Base-by-base conservation (phyloP, 2,329 filamentous ascomycete species). In the Dothistroma septosporum region DNA sequence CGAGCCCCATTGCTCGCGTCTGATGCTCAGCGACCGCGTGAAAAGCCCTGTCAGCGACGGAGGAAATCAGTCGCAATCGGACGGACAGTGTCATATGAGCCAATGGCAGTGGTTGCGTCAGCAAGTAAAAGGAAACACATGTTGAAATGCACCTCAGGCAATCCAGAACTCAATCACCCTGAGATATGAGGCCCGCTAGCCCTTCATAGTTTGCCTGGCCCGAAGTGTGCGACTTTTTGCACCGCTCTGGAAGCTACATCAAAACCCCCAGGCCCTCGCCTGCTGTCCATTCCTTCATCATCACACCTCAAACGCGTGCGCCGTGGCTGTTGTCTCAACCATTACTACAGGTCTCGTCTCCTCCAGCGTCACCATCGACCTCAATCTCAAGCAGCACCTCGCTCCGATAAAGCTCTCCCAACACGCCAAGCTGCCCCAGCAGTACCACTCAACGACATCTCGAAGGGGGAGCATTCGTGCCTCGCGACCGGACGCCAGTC, bases 401-500 rank as follows among this genome's bases (percentile, higher is more conserved):
- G 31, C 50, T 53, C 50, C 22, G 24, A 35, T 53, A 31, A 31
- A 50, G 50, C 50, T 53, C 50, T 53, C 47, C 21, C 50, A 53
- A 53, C 50, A 35, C 28, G 50, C 50, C 50, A 53, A 53, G 50
- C 50, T 33, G 41, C 31, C 50, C 50, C 31, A 53, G 50, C 50
- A 53, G 50, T 53, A 53, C 50, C 50, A 53, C 50, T 53, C 50
- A 53, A 53, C 50, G 14, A 44, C 41, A 44, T 44, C 14, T 44
- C 41, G 8, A n/a, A n/a, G 41, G 41, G 50, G n/a, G 16, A 32
- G 50, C 50, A 53, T 35, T 35, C 31, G 50, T 11, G 7, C 50
- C n/a, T 53, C 28, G 47, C 21, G 28, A 14, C 37, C 24, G 44
- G 9, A n/a, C n/a, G 9, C 11, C 7, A 31, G 24, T 16, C 47